Conservation (phyloP, 257 asterid species). For the Solanum lignicaule region DNA sequence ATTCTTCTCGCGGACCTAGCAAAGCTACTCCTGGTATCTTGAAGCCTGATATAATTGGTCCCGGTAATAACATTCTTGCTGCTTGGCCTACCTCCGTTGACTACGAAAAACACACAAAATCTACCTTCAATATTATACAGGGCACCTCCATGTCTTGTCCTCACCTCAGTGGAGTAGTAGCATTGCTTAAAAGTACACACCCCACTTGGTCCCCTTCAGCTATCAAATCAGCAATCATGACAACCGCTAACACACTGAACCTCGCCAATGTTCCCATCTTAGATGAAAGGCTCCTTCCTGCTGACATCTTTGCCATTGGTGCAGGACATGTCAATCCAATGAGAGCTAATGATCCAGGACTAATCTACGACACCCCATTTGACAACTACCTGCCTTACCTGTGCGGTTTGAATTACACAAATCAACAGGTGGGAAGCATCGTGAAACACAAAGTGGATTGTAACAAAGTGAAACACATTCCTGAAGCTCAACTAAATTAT, state of each 20-base stretch:
- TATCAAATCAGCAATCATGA: constrained; percentile 47
- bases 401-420: constrained; percentile 21
- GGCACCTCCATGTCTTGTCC: not conserved
- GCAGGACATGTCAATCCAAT: constrained; percentile 41
- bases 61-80: not conserved
- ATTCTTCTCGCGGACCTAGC: not conserved
- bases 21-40: not conserved
- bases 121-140: not conserved
- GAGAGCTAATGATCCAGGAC: constrained; percentile 33
- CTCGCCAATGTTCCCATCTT: constrained; percentile 11
- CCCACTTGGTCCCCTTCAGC: constrained; percentile 19
- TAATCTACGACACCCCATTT: constrained; percentile 26
- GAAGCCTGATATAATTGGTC: not conserved
- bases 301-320: constrained; percentile 21
- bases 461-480: constrained; percentile 1
- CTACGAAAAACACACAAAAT: not conserved
- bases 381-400: constrained; percentile 34
- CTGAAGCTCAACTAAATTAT: constrained; percentile 14
- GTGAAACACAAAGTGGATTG: constrained; percentile 17
- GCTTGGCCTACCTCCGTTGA: not conserved
- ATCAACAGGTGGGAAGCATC: constrained; percentile 3
- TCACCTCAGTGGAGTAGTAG: not conserved
- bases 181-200: not conserved
- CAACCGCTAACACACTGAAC: constrained; percentile 29
- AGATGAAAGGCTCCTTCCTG: constrained; percentile 18